Evolutionary conservation across 805 yeast genomes (phyloP).

Genomic region (Teunomyces gatunensis): DNA sequence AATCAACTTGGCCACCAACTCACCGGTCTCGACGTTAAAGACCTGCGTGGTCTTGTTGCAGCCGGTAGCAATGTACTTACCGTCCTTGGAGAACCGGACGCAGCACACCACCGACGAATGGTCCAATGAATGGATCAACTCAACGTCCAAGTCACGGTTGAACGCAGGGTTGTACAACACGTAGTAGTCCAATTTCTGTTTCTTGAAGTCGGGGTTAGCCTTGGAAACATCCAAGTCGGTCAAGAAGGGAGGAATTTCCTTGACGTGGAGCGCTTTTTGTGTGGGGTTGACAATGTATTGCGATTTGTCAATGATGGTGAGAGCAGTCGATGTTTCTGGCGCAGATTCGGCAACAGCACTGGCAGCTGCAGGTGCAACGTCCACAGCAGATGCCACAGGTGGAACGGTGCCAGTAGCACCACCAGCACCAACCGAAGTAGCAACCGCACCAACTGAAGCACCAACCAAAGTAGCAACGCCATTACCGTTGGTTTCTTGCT

Average conservation of each 20-base stretch:
- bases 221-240: conserved; percentile 75
- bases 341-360: conserved; percentile 15
- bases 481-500: conserved; percentile 13
- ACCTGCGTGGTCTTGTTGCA: conserved; percentile 96
- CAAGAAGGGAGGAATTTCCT: conserved; percentile 79
- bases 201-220: conserved; percentile 74
- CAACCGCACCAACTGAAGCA: conserved; percentile 1
- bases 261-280: conserved; percentile 54
- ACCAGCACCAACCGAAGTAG: conserved; percentile 7
- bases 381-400: conserved; percentile 7
- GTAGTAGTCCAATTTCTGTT: conserved; percentile 81
- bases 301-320: conserved; percentile 37
- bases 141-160: conserved; percentile 66
- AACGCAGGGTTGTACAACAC: conserved; percentile 88
- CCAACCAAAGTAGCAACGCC: conserved; percentile 4
- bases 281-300: conserved; percentile 43
- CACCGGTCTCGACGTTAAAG: conserved; percentile 88
- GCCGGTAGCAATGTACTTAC: conserved; percentile 92
- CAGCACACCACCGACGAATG: conserved; percentile 96
- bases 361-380: conserved; percentile 4
- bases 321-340: conserved; percentile 28
- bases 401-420: conserved; percentile 12
- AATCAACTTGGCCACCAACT: conserved; percentile 76
- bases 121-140: conserved; percentile 83
- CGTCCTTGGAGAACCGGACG: conserved; percentile 88